These are phyloP conservation scores for Dioscorea dumetorum DNA, from an alignment of 106 monocot species.

Conservation along the genomic window DNA sequence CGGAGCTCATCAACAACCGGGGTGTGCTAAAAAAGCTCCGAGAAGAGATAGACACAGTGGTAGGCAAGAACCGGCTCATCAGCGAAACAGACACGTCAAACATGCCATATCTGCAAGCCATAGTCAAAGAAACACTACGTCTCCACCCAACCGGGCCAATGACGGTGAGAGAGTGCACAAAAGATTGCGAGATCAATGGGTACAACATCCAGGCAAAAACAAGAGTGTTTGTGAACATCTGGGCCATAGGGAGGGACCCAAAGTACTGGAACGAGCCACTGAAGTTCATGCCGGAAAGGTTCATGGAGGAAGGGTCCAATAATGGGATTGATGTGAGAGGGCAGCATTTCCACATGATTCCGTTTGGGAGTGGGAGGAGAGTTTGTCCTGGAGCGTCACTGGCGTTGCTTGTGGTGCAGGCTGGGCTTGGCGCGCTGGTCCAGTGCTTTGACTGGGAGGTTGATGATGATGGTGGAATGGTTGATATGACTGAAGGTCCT, in stretches of 20 bases:
- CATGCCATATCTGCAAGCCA: slow-evolving; percentile 12
- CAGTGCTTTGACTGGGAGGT: slow-evolving; percentile 43
- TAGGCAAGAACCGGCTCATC: slow-evolving; percentile 1
- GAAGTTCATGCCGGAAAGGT: slow-evolving; percentile 26
- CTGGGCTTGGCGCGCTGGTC: slow-evolving; percentile 30
- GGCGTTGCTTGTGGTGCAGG: slow-evolving; percentile 36
- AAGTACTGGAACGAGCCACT: slow-evolving; percentile 11
- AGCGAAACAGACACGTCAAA: slow-evolving; percentile 4
- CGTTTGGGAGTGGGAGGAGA: slow-evolving; percentile 49
- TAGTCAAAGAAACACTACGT: background rate
- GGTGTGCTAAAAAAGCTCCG: background rate
- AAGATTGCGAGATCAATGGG: background rate
- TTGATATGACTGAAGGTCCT: background rate
- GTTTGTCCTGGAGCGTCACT: slow-evolving; percentile 41
- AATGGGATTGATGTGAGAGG: slow-evolving; percentile 17
- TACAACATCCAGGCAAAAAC: slow-evolving; percentile 13
- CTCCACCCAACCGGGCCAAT: slow-evolving; percentile 14
- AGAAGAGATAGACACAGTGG: slow-evolving; percentile 10
- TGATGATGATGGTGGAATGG: background rate
- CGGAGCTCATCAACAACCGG: slow-evolving; percentile 20
- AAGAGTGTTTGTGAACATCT: slow-evolving; percentile 8
- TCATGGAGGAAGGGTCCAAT: background rate
- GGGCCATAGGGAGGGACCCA: slow-evolving; percentile 21
- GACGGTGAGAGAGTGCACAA: background rate
- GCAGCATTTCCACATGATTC: slow-evolving; percentile 22